A percentile compares a stretch with the other conserved stretches of the same genome.
phyloP scores from a whole-genome alignment of 768 basidiomycete species.

The Tylopilus balloui region DNA sequence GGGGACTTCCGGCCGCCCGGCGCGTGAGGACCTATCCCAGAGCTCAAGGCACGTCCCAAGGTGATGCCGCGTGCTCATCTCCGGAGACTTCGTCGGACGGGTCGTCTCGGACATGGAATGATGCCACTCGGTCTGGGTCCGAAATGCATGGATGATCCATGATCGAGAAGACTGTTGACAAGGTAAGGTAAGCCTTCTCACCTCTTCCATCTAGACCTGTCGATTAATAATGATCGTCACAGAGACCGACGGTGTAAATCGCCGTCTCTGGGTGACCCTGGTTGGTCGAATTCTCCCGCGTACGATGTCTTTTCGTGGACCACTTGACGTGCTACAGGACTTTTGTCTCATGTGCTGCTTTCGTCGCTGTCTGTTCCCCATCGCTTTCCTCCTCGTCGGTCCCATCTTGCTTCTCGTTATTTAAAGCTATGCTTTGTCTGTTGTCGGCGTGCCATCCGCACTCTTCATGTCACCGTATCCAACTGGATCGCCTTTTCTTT shows the following conservation, averaged over 20 bases:
- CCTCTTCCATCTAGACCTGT: background rate
- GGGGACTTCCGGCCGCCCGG: slow-evolving; percentile 6
- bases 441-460: too few species aligned
- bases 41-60: slow-evolving; percentile 3
- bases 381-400: background rate
- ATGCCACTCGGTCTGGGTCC: slow-evolving; percentile 8
- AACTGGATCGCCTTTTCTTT: too few species aligned
- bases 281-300: background rate
- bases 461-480: too few species aligned
- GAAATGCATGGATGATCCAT: slow-evolving; percentile 4
- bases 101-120: slow-evolving; percentile 20
- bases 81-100: slow-evolving; percentile 15
- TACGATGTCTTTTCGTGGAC: background rate
- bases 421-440: too few species aligned
- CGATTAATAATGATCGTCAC: background rate
- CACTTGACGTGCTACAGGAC: background rate
- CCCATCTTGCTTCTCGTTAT: background rate
- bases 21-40: slow-evolving; percentile 5
- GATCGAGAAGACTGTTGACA: background rate
- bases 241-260: background rate
- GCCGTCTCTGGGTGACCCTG: background rate
- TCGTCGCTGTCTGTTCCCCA: background rate
- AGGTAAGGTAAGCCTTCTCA: slow-evolving; percentile 1
- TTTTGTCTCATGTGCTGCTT: background rate
- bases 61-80: background rate